Evolutionary conservation across 1,284 basidiomycete genomes (phyloP), one percentile per base, ranked within the genome.

Genomic region (Leccinum subatratum): DNA sequence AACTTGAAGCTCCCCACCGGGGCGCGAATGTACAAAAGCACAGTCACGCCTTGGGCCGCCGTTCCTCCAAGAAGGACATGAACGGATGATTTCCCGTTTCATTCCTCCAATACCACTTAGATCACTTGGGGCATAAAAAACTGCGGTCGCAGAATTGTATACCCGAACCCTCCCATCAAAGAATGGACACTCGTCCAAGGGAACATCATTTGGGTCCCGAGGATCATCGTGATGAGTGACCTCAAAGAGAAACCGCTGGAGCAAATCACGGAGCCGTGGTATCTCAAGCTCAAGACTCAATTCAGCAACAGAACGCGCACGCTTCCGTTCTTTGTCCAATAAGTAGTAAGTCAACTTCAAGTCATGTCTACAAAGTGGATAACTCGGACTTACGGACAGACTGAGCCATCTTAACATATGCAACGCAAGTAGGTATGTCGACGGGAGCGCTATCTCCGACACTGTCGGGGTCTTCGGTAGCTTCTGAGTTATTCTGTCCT

Each of bases 81-180:
- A 37, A 32, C 20, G 34, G 4, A 60, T 60, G 9, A 39, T 12
- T 16, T 70, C 57, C 1, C 11, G 18, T n/a, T 54, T 39, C 66
- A 70, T 66, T 11, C 64, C 66, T 6, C 48, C 16, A 9, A 64
- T 64, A 1, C 68, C 57, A 14, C 63, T 66, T 3, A 64, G 28
- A 8, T 70, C 54, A 6, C 66, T 70, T 0, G 61, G 66, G 1
- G 63, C 66, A 57, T 56, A 66, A 11, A 69, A 71, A 30, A 9
- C 18, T 14, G 65, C 60, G 1, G 6, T 34, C 11, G 59, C 63
- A 0, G 56, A 70, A 54, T 70, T 68, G 5, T 57, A 70, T 4
- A 67, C 57, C 1, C 18, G 3, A 12, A 70, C 63, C 6, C 0
- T 2, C 1, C 65, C 64, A 22, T 70, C 32, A 11, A 22, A 63